Evolutionary conservation across 2,329 filamentous ascomycete genomes (phyloP).

Genomic region (Cladophialophora psammophila): DNA sequence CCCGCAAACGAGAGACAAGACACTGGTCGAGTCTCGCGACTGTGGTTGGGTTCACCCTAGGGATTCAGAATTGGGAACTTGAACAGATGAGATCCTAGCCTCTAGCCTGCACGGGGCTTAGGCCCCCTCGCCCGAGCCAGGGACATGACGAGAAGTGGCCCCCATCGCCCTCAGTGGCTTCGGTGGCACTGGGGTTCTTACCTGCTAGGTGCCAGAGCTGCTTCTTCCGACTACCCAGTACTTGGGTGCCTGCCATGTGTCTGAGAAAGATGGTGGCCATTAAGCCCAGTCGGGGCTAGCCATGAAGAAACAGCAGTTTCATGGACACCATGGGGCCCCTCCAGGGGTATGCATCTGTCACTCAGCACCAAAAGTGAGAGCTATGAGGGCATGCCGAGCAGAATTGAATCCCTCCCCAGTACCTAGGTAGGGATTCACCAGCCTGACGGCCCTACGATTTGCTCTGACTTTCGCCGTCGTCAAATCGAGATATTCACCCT

Average conservation of each 20-base stretch:
- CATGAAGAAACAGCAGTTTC: slow-evolving; percentile 22
- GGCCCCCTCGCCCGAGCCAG: slow-evolving; percentile 8
- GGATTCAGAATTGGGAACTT: slow-evolving; percentile 23
- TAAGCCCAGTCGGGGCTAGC: slow-evolving; percentile 20
- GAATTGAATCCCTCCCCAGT: too few relatives aligned
- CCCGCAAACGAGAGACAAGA: slow-evolving; percentile 34
- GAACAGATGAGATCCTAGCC: slow-evolving; percentile 16
- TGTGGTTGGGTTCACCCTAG: slow-evolving; percentile 18
- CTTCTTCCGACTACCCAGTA: slow-evolving; percentile 10
- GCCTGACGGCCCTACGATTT: background rate
- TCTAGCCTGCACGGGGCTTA: slow-evolving; percentile 15
- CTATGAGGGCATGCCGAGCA: background rate
- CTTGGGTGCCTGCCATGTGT: slow-evolving; percentile 18
- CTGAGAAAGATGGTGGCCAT: slow-evolving; percentile 9
- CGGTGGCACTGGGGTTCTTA: slow-evolving; percentile 19
- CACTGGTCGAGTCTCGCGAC: slow-evolving; percentile 21
- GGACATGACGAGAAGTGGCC: slow-evolving; percentile 10
- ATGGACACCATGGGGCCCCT: slow-evolving; percentile 1
- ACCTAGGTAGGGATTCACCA: background rate
- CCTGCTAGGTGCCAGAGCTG: slow-evolving; percentile 1
- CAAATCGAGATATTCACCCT: slow-evolving; percentile 4
- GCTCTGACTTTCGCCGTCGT: slow-evolving; percentile 8
- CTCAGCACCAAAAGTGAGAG: background rate
- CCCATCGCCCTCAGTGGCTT: slow-evolving; percentile 5
- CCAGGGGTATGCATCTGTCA: slow-evolving; percentile 8